A percentile compares a stretch with the other conserved stretches of the same genome.
phyloP scores from a whole-genome alignment of 768 basidiomycete species.

The Panellus pusillus region DNA sequence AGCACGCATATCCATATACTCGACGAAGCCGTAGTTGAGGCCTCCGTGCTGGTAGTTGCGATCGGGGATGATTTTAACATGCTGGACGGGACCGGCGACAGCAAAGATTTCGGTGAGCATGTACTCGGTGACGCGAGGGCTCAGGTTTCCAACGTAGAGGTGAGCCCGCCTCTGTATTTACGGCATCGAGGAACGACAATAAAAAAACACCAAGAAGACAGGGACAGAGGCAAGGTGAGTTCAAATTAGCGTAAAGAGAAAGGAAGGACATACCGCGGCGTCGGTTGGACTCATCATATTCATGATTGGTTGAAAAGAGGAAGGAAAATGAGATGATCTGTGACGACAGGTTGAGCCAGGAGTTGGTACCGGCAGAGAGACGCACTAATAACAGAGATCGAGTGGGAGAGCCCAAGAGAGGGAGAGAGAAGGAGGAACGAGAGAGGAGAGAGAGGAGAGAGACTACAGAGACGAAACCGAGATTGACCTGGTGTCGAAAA shows the following conservation, averaged over 20 bases:
- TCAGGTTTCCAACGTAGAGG: conserved; percentile 98
- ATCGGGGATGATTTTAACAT: conserved; percentile 99
- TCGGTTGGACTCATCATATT: conserved; percentile 77
- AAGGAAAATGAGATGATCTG: conserved; percentile 47
- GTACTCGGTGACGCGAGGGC: conserved; percentile 96
- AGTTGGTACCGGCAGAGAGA: conserved; percentile 24
- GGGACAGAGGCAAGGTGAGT: conserved; percentile 32
- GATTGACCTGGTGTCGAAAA: no score
- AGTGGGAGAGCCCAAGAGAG: conserved; percentile 40
- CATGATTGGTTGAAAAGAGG: conserved; percentile 61
- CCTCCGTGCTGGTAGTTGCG: conserved; percentile 99
- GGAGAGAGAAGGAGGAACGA: conserved; percentile 40
- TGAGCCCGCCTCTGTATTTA: conserved; percentile 80
- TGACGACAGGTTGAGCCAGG: conserved; percentile 27
- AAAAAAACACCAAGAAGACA: conserved; percentile 23
- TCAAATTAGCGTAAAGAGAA: conserved; percentile 23
- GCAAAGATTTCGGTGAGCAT: conserved; percentile 99
- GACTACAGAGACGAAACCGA: conserved; percentile 41
- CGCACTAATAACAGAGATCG: conserved; percentile 47
- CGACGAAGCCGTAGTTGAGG: conserved; percentile 99
- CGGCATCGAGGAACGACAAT: conserved; percentile 25
- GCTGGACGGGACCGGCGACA: conserved; percentile 94
- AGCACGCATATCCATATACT: conserved; percentile 98
- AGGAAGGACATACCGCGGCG: conserved; percentile 62
- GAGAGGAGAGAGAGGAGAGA: conserved; percentile 30